Evolutionary conservation across 257 asterid genomes (phyloP), one percentile per base, ranked within the genome.

Genomic region (Echites panduratus): DNA sequence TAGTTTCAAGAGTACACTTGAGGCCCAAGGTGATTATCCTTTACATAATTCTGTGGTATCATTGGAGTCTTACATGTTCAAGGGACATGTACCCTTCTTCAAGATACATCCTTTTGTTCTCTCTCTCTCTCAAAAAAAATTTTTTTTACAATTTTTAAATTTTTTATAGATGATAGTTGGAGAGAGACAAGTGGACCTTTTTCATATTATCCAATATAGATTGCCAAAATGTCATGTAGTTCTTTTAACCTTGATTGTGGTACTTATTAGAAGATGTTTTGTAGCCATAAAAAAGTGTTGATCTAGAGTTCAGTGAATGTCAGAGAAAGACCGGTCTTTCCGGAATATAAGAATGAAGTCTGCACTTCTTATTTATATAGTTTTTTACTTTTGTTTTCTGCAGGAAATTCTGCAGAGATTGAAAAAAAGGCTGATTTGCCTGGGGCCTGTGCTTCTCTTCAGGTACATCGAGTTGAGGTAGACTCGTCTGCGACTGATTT

Each of bases 1-100:
- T 80, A 86, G 96, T 85, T 95, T 92, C 97, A 86, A 89, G 90
- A 52, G 85, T 79, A 69, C 89, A 73, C 78, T 95, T 70, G 75
- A 86, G 76, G 76, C 78, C 73, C 87, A 82, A 87, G 92, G 92
- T 86, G 83, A 84, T 84, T 73, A 45, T 9, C 38, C 66, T 67
- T 71, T 54, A 16, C 9, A 44, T 27, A 48, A 48, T 32, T 69
- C 27, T 49, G 1, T 16, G 50, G 59, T 26, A 45, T 17, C 1
- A 10, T 10, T 48, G n/a, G 5, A 41, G 38, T 54, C 43, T 43
- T 27, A 38, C 5, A 32, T 0, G 35, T 53, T 35, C 73, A 35
- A 53, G 66, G 2, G 10, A 38, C 11, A 64, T 13, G 0, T 54
- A 20, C 40, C 20, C 54, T 5, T 40, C 45, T 63, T 63, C 69